These are phyloP conservation scores for Ophiostoma australiae DNA, from an alignment of 2,329 filamentous ascomycete species.

Conservation along the genomic window DNA sequence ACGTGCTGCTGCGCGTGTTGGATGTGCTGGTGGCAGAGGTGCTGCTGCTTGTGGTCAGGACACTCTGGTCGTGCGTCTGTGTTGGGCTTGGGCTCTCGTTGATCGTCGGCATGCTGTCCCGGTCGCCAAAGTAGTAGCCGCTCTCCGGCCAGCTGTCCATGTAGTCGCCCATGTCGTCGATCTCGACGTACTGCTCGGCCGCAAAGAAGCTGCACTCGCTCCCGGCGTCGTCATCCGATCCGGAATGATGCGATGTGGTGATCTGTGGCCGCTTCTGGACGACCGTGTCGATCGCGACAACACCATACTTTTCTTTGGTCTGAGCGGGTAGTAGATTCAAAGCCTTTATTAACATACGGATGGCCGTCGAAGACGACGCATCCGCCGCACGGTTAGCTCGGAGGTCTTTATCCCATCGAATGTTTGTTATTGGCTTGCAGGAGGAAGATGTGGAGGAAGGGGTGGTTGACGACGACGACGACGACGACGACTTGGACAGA, in stretches of 20 bases:
- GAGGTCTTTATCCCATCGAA: conserved; percentile 17
- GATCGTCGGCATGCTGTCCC: background rate
- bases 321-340: conserved; percentile 15
- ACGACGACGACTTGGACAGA: background rate
- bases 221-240: background rate
- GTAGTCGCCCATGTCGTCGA: conserved; percentile 17
- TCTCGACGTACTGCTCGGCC: background rate
- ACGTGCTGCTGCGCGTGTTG: background rate
- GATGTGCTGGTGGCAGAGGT: too few relatives aligned
- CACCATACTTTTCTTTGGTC: conserved; percentile 13
- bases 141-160: conserved; percentile 23
- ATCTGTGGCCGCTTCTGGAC: conserved; percentile 11
- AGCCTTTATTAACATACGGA: conserved; percentile 20
- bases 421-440: background rate
- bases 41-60: background rate
- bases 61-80: background rate
- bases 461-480: background rate
- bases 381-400: conserved; percentile 24
- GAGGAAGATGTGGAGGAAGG: background rate
- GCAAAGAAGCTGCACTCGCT: background rate
- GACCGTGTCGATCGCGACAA: conserved; percentile 21
- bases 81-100: background rate
- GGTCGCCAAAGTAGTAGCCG: conserved; percentile 24
- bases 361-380: conserved; percentile 22
- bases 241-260: background rate